phyloP scores from a whole-genome alignment of 345 rosid species.

The Euphorbia peplus region DNA sequence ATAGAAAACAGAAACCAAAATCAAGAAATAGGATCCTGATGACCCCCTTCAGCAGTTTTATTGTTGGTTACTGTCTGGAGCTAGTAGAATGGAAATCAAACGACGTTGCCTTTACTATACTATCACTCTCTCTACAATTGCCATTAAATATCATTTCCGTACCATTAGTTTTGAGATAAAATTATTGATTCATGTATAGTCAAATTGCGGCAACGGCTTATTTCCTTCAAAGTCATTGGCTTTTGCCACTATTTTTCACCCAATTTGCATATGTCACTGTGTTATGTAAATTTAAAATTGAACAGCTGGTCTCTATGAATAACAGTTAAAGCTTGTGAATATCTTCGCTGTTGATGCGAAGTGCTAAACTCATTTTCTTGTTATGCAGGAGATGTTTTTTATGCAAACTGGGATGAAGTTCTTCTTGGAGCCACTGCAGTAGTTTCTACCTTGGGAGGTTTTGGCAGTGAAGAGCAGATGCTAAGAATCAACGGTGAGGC shows the following conservation, averaged over 20 bases:
- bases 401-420: conserved; percentile 91
- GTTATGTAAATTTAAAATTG: background rate
- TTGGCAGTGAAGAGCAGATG: conserved; percentile 93
- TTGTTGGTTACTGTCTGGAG: too few relatives aligned
- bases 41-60: too few relatives aligned
- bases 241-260: background rate
- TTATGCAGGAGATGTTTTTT: conserved; percentile 83
- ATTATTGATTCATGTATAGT: background rate
- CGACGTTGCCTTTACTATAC: background rate
- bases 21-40: too few relatives aligned
- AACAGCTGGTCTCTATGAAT: background rate
- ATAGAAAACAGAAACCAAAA: too few relatives aligned
- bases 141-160: background rate
- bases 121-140: background rate
- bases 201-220: background rate
- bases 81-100: background rate
- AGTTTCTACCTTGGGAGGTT: conserved; percentile 89
- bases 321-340: conserved; percentile 1
- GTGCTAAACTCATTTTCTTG: conserved; percentile 1
- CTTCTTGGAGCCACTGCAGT: conserved; percentile 84
- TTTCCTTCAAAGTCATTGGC: background rate
- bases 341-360: background rate
- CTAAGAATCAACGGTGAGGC: conserved; percentile 87
- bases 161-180: background rate
- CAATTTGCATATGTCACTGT: background rate